Evolutionary conservation across 805 yeast genomes (phyloP).

Genomic region (Yamadazyma ubonensis): DNA sequence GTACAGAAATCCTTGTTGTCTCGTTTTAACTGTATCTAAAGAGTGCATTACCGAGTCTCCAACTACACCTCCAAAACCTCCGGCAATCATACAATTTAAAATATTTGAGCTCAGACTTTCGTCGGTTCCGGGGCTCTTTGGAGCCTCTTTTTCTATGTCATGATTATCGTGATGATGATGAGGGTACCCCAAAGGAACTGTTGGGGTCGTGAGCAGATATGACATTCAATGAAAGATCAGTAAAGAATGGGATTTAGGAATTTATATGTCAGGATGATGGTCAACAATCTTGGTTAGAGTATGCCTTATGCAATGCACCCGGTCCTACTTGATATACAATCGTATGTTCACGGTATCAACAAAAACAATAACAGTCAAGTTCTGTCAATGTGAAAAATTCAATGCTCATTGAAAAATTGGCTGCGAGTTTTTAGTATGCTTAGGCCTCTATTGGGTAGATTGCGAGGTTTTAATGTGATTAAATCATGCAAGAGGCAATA

Average conservation of each 20-base stretch:
- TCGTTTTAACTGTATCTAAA: slow-evolving; percentile 90
- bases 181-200: slow-evolving; percentile 35
- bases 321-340: too few species aligned
- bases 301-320: too few species aligned
- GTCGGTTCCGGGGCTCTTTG: neutral
- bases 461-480: slow-evolving; percentile 1
- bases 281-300: too few species aligned
- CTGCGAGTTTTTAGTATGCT: slow-evolving; percentile 3
- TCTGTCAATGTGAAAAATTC: neutral
- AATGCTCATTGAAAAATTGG: slow-evolving; percentile 1
- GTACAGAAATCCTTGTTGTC: slow-evolving; percentile 92
- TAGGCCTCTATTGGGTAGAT: neutral
- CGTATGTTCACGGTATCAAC: too few species aligned
- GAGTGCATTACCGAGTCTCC: slow-evolving; percentile 96
- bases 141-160: neutral
- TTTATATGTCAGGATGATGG: too few species aligned
- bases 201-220: slow-evolving; percentile 26
- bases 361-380: too few species aligned
- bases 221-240: slow-evolving; percentile 8
- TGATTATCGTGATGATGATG: slow-evolving; percentile 25
- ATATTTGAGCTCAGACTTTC: slow-evolving; percentile 39
- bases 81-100: slow-evolving; percentile 72
- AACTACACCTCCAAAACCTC: slow-evolving; percentile 91
- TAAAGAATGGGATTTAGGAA: slow-evolving; percentile 4
- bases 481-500: slow-evolving; percentile 34